Percentiles rank a stretch among this genome's conserved stretches.
These are phyloP conservation scores for Deinandra increscens DNA, from an alignment of 129 eudicot species.

Conservation along the genomic window DNA sequence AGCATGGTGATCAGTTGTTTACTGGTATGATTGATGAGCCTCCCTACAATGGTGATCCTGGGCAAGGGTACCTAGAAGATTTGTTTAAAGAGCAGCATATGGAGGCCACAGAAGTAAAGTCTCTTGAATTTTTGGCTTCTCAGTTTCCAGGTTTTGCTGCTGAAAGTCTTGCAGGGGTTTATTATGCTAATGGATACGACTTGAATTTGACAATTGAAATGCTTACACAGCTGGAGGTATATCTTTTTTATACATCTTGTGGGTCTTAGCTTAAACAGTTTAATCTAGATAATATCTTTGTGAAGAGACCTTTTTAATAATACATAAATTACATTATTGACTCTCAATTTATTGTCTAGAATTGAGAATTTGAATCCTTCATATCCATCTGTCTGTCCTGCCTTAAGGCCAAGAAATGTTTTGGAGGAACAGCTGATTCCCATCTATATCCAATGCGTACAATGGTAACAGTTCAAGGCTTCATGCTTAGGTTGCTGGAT, in stretches of 20 bases:
- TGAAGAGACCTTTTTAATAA: not conserved
- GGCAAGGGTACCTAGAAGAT: conserved; percentile 48
- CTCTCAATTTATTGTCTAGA: too few relatives aligned
- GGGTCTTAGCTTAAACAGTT: not conserved
- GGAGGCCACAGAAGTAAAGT: conserved; percentile 49
- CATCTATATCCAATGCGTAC: too few relatives aligned
- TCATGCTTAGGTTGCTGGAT: too few relatives aligned
- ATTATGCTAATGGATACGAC: conserved; percentile 74
- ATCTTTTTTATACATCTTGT: not conserved
- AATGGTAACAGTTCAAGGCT: too few relatives aligned
- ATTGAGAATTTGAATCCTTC: too few relatives aligned
- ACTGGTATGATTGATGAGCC: conserved; percentile 39
- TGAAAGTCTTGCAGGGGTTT: conserved; percentile 85
- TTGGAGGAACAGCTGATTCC: too few relatives aligned
- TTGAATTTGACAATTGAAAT: conserved; percentile 77
- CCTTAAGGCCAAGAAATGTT: too few relatives aligned
- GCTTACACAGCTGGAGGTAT: conserved; percentile 98
- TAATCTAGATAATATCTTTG: not conserved
- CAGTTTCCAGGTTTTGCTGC: conserved; percentile 89
- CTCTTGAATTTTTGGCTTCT: conserved; percentile 70
- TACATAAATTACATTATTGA: not conserved
- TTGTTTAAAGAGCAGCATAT: conserved; percentile 58
- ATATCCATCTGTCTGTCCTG: too few relatives aligned
- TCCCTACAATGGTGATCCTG: conserved; percentile 46
- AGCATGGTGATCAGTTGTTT: conserved; percentile 50